Percentiles rank a stretch among this genome's conserved stretches.
Conservation (phyloP, 2,329 filamentous ascomycete genomes). For the Zymoseptoria pseudotritici region DNA sequence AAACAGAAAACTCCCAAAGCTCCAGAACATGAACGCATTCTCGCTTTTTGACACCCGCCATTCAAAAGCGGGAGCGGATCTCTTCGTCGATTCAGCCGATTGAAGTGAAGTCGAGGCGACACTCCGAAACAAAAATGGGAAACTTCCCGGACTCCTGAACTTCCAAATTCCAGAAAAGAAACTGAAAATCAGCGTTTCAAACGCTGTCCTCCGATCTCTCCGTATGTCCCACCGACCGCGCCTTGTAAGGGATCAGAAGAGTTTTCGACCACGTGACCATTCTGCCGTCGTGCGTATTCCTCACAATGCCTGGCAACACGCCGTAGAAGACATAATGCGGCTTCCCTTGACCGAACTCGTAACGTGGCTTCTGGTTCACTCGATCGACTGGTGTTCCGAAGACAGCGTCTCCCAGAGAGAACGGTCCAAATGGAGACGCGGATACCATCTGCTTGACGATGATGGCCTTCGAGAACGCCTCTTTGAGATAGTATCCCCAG, state of each 20-base stretch:
- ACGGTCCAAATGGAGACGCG: neutral
- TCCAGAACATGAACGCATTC: no score
- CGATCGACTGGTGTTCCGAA: neutral
- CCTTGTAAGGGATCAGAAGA: neutral
- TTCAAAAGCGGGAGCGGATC: no score
- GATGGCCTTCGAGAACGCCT: slow-evolving; percentile 5
- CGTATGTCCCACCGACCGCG: neutral
- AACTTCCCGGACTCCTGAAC: no score
- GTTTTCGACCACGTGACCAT: neutral
- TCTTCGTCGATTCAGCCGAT: no score
- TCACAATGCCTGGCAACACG: neutral
- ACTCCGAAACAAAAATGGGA: no score
- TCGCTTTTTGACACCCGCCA: no score
- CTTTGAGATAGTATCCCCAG: slow-evolving; percentile 3
- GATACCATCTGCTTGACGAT: slow-evolving; percentile 5
- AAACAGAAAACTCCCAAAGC: no score
- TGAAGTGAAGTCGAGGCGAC: no score
- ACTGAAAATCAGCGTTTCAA: no score
- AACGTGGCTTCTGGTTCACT: neutral
- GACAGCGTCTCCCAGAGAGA: neutral
- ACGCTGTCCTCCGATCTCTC: neutral
- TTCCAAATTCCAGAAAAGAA: no score
- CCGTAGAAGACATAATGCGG: neutral
- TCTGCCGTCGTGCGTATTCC: neutral
- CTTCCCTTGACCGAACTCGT: neutral